Percentiles rank a stretch among this genome's conserved stretches.
These are phyloP conservation scores for Emmonsia crescens DNA, from an alignment of 2,329 filamentous ascomycete species.

Conservation along the genomic window DNA sequence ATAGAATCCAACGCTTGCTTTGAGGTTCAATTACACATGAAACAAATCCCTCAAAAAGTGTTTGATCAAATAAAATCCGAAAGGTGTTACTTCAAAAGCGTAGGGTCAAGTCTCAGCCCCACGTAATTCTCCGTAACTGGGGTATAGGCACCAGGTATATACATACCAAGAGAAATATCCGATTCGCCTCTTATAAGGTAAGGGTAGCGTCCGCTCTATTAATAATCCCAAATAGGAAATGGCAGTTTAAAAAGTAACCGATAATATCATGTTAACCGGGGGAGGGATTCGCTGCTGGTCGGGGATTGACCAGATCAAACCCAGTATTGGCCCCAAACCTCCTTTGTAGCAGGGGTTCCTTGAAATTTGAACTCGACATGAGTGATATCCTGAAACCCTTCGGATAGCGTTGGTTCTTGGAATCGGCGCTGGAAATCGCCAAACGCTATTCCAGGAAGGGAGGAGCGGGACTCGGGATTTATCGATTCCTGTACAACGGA, in stretches of 20 bases:
- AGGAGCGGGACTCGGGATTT: slow-evolving; percentile 70
- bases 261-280: too few species aligned
- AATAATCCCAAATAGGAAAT: too few species aligned
- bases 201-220: too few species aligned
- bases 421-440: slow-evolving; percentile 62
- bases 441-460: slow-evolving; percentile 72
- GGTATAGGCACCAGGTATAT: too few species aligned
- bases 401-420: slow-evolving; percentile 56
- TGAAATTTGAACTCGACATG: slow-evolving; percentile 65
- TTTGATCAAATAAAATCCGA: too few species aligned
- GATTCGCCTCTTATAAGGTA: too few species aligned
- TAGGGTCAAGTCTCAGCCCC: too few species aligned
- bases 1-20: neutral
- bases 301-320: slow-evolving; percentile 35
- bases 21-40: neutral
- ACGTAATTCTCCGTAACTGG: too few species aligned
- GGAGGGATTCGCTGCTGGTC: too few species aligned
- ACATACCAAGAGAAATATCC: too few species aligned
- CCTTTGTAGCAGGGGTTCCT: slow-evolving; percentile 57
- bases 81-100: too few species aligned
- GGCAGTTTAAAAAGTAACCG: neutral
- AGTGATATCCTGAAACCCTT: slow-evolving; percentile 76
- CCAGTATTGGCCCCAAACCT: slow-evolving; percentile 71
- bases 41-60: neutral
- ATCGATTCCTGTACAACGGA: slow-evolving; percentile 43